phyloP scores from a whole-genome alignment of 2,329 filamentous ascomycete species.

The Fusarium oligoseptatum region DNA sequence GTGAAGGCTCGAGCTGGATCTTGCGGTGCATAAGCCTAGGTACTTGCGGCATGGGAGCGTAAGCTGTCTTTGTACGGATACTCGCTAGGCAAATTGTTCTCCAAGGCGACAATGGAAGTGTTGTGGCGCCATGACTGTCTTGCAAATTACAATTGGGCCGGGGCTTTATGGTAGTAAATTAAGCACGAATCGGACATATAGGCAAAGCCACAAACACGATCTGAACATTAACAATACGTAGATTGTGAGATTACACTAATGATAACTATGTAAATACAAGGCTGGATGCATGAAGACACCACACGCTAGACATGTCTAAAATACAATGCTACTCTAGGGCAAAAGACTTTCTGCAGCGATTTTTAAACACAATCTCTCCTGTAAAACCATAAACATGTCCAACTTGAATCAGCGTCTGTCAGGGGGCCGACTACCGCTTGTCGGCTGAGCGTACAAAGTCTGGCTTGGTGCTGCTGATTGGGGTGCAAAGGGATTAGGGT shows the following conservation, averaged over 20 bases:
- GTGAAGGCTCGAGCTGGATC: background rate
- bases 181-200: background rate
- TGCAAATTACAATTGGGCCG: background rate
- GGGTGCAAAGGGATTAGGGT: background rate
- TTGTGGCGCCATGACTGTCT: background rate
- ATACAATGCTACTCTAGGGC: background rate
- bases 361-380: background rate
- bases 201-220: background rate
- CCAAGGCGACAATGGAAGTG: background rate
- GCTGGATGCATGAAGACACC: background rate
- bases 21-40: background rate
- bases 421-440: background rate
- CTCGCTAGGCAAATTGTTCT: background rate
- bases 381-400: background rate
- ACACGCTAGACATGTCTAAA: background rate
- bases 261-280: background rate
- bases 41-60: background rate
- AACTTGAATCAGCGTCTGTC: background rate
- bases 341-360: background rate
- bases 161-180: background rate
- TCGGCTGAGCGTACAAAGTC: background rate
- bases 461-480: background rate
- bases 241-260: background rate
- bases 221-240: background rate
- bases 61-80: background rate